Conservation (phyloP, 2,329 filamentous ascomycete genomes). For the Cladophialophora chaetospira region DNA sequence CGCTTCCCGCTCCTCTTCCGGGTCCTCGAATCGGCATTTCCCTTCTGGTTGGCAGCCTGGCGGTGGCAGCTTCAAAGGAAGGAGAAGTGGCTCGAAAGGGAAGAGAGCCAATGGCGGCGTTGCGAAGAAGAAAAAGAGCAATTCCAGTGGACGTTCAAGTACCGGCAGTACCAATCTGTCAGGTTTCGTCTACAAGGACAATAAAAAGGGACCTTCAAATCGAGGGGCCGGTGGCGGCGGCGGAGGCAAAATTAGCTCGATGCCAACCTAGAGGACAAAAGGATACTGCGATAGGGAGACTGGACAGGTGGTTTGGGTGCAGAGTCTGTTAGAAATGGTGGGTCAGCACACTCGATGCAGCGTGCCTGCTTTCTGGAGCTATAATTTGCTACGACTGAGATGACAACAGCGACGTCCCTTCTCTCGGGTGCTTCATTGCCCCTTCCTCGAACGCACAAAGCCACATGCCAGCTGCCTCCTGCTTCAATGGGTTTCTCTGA, state of each 20-base stretch:
- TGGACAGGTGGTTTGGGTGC: neutral
- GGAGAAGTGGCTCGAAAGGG: slow-evolving; percentile 2
- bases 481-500: too few species aligned
- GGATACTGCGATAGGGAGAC: neutral
- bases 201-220: slow-evolving; percentile 3
- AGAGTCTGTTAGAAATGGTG: neutral
- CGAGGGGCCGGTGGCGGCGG: slow-evolving; percentile 15
- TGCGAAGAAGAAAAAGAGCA: slow-evolving; percentile 21
- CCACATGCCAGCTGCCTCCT: too few species aligned
- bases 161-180: slow-evolving; percentile 8
- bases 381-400: too few species aligned
- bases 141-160: slow-evolving; percentile 20
- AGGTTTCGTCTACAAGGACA: slow-evolving; percentile 15
- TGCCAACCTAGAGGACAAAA: slow-evolving; percentile 38
- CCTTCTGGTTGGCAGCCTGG: slow-evolving; percentile 10
- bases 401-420: too few species aligned
- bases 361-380: too few species aligned
- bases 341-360: too few species aligned
- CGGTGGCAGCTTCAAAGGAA: slow-evolving; percentile 12
- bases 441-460: too few species aligned
- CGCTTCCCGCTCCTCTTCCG: neutral
- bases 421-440: too few species aligned
- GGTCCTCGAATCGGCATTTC: slow-evolving; percentile 11
- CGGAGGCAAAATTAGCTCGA: slow-evolving; percentile 40
- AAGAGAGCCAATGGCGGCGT: slow-evolving; percentile 8